Evolutionary conservation across 768 basidiomycete species (phyloP).

Genomic region (Suillus brevipes): DNA sequence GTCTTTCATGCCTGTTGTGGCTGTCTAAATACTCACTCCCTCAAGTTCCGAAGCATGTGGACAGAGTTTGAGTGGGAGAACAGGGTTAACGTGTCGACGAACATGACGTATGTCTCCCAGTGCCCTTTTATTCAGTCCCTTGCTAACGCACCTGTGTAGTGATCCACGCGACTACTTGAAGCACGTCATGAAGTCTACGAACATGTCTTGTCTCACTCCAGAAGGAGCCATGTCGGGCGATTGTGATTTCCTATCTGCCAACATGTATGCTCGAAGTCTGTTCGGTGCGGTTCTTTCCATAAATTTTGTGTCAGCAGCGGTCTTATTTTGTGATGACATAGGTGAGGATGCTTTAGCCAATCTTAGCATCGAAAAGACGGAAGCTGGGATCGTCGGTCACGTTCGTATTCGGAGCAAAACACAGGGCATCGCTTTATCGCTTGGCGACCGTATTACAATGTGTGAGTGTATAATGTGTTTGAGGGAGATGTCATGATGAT

Average conservation of each 20-base stretch:
- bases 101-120: conserved; percentile 61
- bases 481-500: background rate
- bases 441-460: background rate
- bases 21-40: conserved; percentile 3
- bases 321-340: conserved; percentile 24
- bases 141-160: conserved; percentile 34
- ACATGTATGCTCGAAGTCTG: conserved; percentile 87
- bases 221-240: conserved; percentile 80
- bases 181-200: conserved; percentile 79
- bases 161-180: conserved; percentile 82
- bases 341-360: conserved; percentile 94
- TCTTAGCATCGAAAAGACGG: conserved; percentile 81
- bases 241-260: conserved; percentile 91
- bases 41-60: conserved; percentile 92
- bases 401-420: conserved; percentile 94
- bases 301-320: background rate
- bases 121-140: background rate
- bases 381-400: conserved; percentile 54
- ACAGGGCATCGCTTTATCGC: conserved; percentile 75
- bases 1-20: conserved; percentile 12
- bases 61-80: conserved; percentile 44
- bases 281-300: conserved; percentile 59
- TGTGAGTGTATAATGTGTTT: background rate
- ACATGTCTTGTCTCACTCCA: conserved; percentile 95
- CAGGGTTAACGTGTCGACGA: conserved; percentile 84